Evolutionary conservation across 208 protist genomes (phyloP).

Genomic region (Borovskyia barvae): DNA sequence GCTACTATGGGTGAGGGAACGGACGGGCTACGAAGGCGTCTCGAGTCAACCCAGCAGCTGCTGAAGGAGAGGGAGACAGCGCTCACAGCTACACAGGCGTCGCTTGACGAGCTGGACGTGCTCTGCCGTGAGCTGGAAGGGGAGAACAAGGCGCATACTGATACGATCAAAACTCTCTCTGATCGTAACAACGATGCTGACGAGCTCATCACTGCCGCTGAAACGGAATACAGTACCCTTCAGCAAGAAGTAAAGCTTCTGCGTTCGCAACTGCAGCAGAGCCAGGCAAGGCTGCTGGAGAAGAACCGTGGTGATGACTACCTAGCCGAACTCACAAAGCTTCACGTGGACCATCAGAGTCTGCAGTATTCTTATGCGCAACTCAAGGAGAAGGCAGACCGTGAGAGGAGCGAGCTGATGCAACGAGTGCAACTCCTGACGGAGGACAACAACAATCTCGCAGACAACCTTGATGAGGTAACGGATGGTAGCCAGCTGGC

Average conservation of each 20-base stretch:
- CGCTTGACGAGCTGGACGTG: slow-evolving; percentile 57
- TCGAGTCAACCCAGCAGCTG: slow-evolving; percentile 14
- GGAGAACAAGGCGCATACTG: slow-evolving; percentile 39
- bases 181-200: slow-evolving; percentile 32
- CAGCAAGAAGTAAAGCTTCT: slow-evolving; percentile 39
- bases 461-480: slow-evolving; percentile 60
- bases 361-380: slow-evolving; percentile 49
- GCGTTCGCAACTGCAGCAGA: slow-evolving; percentile 47
- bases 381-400: slow-evolving; percentile 39
- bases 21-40: slow-evolving; percentile 10
- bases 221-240: slow-evolving; percentile 21
- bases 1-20: slow-evolving; percentile 7
- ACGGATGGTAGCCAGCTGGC: slow-evolving; percentile 40
- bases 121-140: slow-evolving; percentile 62
- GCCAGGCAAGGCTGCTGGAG: slow-evolving; percentile 40
- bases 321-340: slow-evolving; percentile 54
- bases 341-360: slow-evolving; percentile 70
- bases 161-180: slow-evolving; percentile 36
- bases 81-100: slow-evolving; percentile 33
- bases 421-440: slow-evolving; percentile 24
- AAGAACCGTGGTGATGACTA: slow-evolving; percentile 55
- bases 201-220: slow-evolving; percentile 37
- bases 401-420: slow-evolving; percentile 21
- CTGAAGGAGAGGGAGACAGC: slow-evolving; percentile 43
- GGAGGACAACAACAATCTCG: slow-evolving; percentile 38